Evolutionary conservation across 2,329 filamentous ascomycete species (phyloP), one percentile per base, ranked within the genome.

Genomic region (Colletotrichum eremochloae): DNA sequence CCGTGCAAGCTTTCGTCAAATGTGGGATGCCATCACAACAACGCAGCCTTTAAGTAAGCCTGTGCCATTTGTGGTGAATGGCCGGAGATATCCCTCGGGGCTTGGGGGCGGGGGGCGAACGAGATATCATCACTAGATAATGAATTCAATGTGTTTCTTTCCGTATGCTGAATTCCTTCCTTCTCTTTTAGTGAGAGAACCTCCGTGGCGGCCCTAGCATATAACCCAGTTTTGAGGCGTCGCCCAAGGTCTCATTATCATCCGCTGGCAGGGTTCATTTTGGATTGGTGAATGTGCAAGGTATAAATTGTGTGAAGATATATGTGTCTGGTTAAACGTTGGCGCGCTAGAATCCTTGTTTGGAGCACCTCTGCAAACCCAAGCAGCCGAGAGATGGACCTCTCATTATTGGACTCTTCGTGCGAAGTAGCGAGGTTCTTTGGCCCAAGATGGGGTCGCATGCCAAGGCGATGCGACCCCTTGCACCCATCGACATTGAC

Each of bases 1-100:
- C 66, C 86, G 97, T 56, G 93, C 94, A 0, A 91, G 92, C 2
- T 93, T 98, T 69, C 86, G 89, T 77, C 95, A 98, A 79, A 92
- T 98, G 80, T 99, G 97, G 96, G 86, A 88, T 55, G 88, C 89
- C 50, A 83, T 96, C 67, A 92, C 89, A 73, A 83, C 82, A 40
- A 78, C 88, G 60, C 78, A 83, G 40, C 83, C 84, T 9, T 80
- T 79, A 83, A 88, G 83, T 71, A 84, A 84, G 74, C 80, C 82
- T 5, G 80, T 84, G 53, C 80, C 81, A 12, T 81, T 78, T 15
- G 72, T 82, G 52, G 73, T 79, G 36, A 82, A 80, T 53, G 80
- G 80, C 60, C 77, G 71, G 52, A 71, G 74, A 38, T 74, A 74
- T 53, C 74, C 73, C 9, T 50, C 64, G 3, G 74, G 74, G 2